Base-by-base conservation (phyloP, 2,329 filamentous ascomycete genomes). In the Dendryphion nanum region DNA sequence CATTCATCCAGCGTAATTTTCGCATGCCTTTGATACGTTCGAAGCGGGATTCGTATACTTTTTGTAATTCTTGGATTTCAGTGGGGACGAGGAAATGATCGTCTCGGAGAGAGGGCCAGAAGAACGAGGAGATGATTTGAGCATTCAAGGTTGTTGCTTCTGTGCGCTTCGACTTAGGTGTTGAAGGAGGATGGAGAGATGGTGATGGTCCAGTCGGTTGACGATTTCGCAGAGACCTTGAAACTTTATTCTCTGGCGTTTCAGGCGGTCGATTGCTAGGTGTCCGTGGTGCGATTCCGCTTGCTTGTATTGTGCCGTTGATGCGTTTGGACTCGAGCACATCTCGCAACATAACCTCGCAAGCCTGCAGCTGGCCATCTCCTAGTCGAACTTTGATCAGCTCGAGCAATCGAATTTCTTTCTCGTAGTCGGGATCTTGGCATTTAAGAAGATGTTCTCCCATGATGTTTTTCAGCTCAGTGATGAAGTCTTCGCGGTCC, bases 341-440 rank as follows among this genome's bases (percentile, higher is more conserved):
- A 61, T 98, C 93, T 47, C 85, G 87, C 40, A 98, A 79, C 93
- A 98, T 98, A 55, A 98, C 93, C 60, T 98, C 91, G 64, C 90
- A 96, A 33, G 87, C 86, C 61, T 97, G 93, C 31, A 98, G 72
- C 13, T 88, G 82, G 18, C 79, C 77, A 49, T 96, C 89, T 17
- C 91, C 91, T 40, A 96, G 90, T 6, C 90, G 82, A 44, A 87
- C 77, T 69, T 96, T 96, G 42, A 98, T 77, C 7, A 97, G 76
- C 40, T 91, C 83, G 5, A 97, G 76, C 4, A 96, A 86, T 38
- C 86, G 84, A 37, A 87, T 61, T 59, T 87, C 93, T 62, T 89
- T 89, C 42, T 85, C 78, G 51, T 89, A 94, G 17, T 79, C 74
- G 1, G 64, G 57, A 14, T 78, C 73, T 44, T 84, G 83, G 32